phyloP scores from a whole-genome alignment of 768 basidiomycete genomes.

The Amanita molliuscula region DNA sequence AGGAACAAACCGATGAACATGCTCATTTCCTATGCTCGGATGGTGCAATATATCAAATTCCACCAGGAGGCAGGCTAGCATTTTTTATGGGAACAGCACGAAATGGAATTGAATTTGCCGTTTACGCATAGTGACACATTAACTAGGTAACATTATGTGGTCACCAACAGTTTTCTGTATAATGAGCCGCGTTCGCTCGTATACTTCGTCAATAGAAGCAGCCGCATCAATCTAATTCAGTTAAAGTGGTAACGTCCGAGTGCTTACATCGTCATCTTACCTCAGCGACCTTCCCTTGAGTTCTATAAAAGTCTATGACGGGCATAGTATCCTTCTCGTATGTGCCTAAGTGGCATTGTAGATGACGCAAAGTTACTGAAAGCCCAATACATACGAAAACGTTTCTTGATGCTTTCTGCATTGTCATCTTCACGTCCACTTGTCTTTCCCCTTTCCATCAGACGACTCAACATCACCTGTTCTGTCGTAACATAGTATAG shows the following conservation, averaged over 20 bases:
- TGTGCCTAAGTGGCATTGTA: conserved; percentile 51
- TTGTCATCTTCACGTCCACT: conserved; percentile 97
- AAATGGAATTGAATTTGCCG: conserved; percentile 27
- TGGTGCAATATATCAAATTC: conserved; percentile 59
- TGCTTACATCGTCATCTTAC: conserved; percentile 29
- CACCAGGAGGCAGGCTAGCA: conserved; percentile 44
- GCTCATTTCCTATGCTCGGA: conserved; percentile 77
- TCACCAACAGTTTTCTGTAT: conserved; percentile 25
- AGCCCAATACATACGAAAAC: conserved; percentile 60
- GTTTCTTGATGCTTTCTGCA: conserved; percentile 86
- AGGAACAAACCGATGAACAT: conserved; percentile 49
- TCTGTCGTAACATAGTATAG: conserved; percentile 85
- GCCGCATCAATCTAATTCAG: conserved; percentile 54
- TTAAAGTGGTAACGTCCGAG: neutral
- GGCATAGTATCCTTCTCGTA: conserved; percentile 88
- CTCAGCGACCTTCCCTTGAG: conserved; percentile 64
- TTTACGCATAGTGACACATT: conserved; percentile 31
- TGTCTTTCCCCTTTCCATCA: conserved; percentile 87
- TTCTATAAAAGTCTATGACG: conserved; percentile 76
- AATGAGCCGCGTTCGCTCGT: conserved; percentile 44
- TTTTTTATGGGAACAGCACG: conserved; percentile 31
- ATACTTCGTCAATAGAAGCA: conserved; percentile 60
- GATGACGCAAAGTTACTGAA: neutral
- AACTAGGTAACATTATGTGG: neutral
- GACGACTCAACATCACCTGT: conserved; percentile 74